Base-by-base conservation (phyloP, 306 rosid species). In the Mimosa pudica region DNA sequence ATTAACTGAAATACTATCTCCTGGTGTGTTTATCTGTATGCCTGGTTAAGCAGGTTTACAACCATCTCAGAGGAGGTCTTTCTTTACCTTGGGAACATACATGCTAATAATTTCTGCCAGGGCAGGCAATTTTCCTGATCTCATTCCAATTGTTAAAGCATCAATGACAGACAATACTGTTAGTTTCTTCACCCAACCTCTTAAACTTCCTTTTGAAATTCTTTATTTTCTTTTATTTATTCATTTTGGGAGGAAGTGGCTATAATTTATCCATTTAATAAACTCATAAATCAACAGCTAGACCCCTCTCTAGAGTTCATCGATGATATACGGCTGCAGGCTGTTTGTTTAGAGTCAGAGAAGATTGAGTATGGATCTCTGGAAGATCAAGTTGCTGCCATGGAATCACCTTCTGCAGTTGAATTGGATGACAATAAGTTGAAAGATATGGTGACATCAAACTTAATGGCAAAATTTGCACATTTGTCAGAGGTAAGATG, bases 231-330 rank as follows among this genome's bases (percentile, higher is more conserved):
- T 64, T 36, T 18, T 68, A 48, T 18, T 47, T 75, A 73, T 6
- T 41, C 36, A 42, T 9, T 61, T 12, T 12, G 69, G 9, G 60
- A 24, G 69, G 72, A 18, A 8, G 49, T 3, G 30, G 46, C 14
- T 32, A 6, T 75, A 36, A 20, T 61, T 49, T 18, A 73, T 75
- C 75, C 66, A 76, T 46, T 84, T 11, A 77, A 75, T 70, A 47
- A 51, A 79, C 72, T 75, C 82, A 57, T 63, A 76, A 78, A 80
- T 75, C 60, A 60, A 83, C 90, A 95, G 97, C 93, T 84, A 76
- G 98, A 95, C 89, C 98, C 97, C 44, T 86, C 86, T 85, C 96
- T 95, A 75, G 90, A 91, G 86, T 82, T 91, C 88, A 89, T 91
- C 0, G 89, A 89, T 18, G 90, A 90, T 84, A 83, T 81, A 77